These are phyloP conservation scores for Asterophora lycoperdoides DNA, from an alignment of 768 basidiomycete genomes.

Conservation along the genomic window DNA sequence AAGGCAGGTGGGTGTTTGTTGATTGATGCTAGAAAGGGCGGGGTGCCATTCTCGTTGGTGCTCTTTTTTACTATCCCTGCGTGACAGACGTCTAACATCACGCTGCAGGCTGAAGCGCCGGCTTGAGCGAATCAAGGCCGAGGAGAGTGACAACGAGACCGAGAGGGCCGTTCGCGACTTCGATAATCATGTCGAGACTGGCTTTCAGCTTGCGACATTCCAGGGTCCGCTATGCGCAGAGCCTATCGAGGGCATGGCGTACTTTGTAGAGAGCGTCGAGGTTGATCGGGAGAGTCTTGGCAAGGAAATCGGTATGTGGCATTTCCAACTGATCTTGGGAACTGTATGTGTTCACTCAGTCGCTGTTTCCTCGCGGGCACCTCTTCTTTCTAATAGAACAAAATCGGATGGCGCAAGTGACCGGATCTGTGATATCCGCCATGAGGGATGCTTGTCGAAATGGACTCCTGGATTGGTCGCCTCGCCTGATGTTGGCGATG, in stretches of 20 bases:
- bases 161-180: constrained; percentile 51
- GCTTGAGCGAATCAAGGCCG: constrained; percentile 36
- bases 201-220: constrained; percentile 92
- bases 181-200: constrained; percentile 81
- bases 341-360: too few relatives aligned
- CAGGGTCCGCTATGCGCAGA: constrained; percentile 95
- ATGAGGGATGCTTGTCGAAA: constrained; percentile 87
- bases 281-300: constrained; percentile 56
- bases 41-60: constrained; percentile 52
- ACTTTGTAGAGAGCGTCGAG: constrained; percentile 76
- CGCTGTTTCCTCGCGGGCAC: not conserved
- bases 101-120: constrained; percentile 47
- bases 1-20: constrained; percentile 82
- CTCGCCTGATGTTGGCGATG: constrained; percentile 95
- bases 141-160: constrained; percentile 26
- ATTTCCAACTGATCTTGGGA: constrained; percentile 3
- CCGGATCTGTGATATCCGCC: constrained; percentile 86
- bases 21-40: constrained; percentile 61
- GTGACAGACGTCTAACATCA: constrained; percentile 8
- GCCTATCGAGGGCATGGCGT: constrained; percentile 90
- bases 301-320: constrained; percentile 60
- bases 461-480: constrained; percentile 95
- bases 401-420: constrained; percentile 77
- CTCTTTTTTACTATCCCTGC: constrained; percentile 5
- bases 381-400: constrained; percentile 46